phyloP scores from a whole-genome alignment of 306 rosid genomes.

The Senna siamea region DNA sequence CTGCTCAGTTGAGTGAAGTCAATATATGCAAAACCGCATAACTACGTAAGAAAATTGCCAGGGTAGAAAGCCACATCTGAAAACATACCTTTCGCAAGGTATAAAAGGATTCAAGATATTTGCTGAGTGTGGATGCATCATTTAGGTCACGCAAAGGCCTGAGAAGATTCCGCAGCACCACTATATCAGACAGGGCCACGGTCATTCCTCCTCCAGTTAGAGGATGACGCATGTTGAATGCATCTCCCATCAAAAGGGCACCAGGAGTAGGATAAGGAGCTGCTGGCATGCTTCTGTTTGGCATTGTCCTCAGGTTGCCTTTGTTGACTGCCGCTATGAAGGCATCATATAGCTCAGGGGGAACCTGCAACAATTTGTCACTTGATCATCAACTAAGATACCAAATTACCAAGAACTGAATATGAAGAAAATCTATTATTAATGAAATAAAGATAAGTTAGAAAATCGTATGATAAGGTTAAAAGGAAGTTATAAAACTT shows the following conservation, averaged over 20 bases:
- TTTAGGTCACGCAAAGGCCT: constrained; percentile 71
- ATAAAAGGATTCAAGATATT: constrained; percentile 88
- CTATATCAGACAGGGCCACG: constrained; percentile 88
- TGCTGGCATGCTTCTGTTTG: constrained; percentile 98
- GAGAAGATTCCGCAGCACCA: constrained; percentile 87
- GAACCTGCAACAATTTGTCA: constrained; percentile 59
- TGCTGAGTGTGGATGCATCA: constrained; percentile 80
- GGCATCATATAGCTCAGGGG: constrained; percentile 69
- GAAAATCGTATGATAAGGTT: not conserved
- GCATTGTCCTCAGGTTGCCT: constrained; percentile 91
- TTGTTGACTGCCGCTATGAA: constrained; percentile 83
- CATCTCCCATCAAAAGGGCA: constrained; percentile 95
- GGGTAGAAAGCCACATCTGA: not conserved
- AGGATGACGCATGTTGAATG: constrained; percentile 98
- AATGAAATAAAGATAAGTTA: not conserved
- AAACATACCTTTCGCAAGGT: constrained; percentile 76
- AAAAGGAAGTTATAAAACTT: not conserved
- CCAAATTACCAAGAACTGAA: not conserved
- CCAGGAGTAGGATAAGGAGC: constrained; percentile 92
- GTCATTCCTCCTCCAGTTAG: constrained; percentile 98
- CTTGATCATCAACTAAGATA: constrained; percentile 32
- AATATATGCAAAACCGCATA: not conserved
- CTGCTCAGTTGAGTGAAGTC: not conserved
- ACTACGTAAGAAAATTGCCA: not conserved
- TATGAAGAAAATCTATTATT: constrained; percentile 11